phyloP scores from a whole-genome alignment of 441 rosid species.

The Pelargonium citronellum region DNA sequence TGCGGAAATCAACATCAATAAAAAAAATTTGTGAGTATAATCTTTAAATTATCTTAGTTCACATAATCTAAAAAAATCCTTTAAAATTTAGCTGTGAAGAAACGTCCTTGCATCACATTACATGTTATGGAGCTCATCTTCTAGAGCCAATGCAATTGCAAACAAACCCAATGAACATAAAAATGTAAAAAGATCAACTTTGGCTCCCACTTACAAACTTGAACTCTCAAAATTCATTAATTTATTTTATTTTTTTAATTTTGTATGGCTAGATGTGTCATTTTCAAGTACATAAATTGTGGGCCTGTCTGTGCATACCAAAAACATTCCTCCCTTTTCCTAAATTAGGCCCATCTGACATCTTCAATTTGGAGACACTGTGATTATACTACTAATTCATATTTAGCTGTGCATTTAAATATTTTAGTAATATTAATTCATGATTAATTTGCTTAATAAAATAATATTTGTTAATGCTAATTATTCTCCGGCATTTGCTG shows the following conservation, averaged over 20 bases:
- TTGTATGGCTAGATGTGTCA: constrained; percentile 1
- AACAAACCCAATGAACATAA: constrained; percentile 20
- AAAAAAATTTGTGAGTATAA: no score
- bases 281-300: constrained; percentile 7
- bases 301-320: constrained; percentile 16
- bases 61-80: no score
- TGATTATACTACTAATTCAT: not conserved
- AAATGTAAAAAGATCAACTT: constrained; percentile 20
- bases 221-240: not conserved
- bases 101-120: no score
- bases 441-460: not conserved
- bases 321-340: not conserved
- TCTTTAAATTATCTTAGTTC: no score
- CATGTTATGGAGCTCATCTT: no score
- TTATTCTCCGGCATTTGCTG: not conserved
- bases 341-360: not conserved
- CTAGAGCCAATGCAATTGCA: constrained; percentile 30
- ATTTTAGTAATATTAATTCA: no score
- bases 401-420: no score
- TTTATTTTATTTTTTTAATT: no score
- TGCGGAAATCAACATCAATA: no score
- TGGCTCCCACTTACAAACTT: constrained; percentile 27
- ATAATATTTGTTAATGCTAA: no score
- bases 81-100: no score
- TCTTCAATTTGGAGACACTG: not conserved